These are phyloP conservation scores for Ceratocystis variospora DNA, from an alignment of 2,329 filamentous ascomycete genomes.

Conservation along the genomic window DNA sequence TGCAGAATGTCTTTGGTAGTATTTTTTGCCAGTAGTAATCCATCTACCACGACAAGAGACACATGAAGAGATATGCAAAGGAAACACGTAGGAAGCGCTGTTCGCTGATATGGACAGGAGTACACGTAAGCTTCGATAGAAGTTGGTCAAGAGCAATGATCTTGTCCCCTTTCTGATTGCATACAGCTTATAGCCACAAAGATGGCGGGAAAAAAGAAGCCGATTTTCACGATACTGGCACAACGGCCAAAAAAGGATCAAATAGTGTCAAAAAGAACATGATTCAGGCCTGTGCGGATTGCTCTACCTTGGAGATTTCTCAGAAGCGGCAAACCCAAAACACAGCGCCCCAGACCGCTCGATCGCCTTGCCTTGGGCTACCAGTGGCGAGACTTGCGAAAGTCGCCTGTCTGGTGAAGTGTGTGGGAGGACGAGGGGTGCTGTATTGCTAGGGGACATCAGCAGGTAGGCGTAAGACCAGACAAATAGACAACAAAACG, in stretches of 20 bases:
- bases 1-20: background rate
- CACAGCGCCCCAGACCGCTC: slow-evolving; percentile 11
- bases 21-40: background rate
- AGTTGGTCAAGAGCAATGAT: too few relatives aligned
- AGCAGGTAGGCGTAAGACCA: background rate
- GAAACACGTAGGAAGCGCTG: too few relatives aligned
- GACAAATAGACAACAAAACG: background rate
- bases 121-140: too few relatives aligned
- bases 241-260: background rate
- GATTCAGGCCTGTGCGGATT: slow-evolving; percentile 17
- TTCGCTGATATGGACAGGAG: too few relatives aligned
- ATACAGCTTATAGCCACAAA: too few relatives aligned
- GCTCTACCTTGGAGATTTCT: background rate
- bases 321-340: background rate
- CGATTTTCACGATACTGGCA: background rate
- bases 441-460: background rate
- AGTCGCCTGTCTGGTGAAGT: background rate
- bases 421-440: background rate
- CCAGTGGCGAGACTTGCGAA: background rate
- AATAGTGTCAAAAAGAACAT: slow-evolving; percentile 27
- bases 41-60: too few relatives aligned
- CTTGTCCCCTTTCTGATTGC: too few relatives aligned
- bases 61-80: too few relatives aligned
- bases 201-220: background rate
- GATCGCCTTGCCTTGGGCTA: slow-evolving; percentile 19